Conservation (phyloP, 225 moss, liverwort and hornwort genomes). For the Marchantia polymorpha region DNA sequence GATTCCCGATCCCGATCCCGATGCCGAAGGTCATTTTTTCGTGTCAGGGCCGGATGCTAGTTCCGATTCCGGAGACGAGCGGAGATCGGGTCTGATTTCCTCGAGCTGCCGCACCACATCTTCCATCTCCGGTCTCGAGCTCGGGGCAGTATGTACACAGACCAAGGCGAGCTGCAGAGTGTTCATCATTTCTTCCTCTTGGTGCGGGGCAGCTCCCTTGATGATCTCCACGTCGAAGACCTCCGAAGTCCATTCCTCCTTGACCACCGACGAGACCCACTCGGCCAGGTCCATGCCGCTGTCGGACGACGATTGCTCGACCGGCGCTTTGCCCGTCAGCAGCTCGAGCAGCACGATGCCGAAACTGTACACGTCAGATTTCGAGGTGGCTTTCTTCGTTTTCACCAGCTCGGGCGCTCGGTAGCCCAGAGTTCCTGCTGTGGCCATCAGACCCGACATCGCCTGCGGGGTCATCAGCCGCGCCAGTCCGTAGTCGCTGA, state of each 20-base stretch:
- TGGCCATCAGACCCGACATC: conserved; percentile 56
- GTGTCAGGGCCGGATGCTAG: conserved; percentile 33
- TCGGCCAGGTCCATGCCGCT: conserved; percentile 53
- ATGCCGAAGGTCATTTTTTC: conserved; percentile 19
- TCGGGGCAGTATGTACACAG: conserved; percentile 49
- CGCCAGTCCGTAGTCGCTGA: conserved; percentile 74
- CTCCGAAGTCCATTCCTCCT: conserved; percentile 54
- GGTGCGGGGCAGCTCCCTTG: conserved; percentile 41
- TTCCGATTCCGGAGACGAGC: conserved; percentile 42
- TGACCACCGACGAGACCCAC: conserved; percentile 50
- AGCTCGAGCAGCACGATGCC: conserved; percentile 76
- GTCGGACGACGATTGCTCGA: conserved; percentile 44
- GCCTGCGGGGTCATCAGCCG: conserved; percentile 56
- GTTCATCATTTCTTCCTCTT: conserved; percentile 53
- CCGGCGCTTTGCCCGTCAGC: conserved; percentile 46
- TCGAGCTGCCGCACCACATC: conserved; percentile 48
- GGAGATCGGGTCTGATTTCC: conserved; percentile 50
- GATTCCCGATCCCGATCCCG: too few relatives aligned
- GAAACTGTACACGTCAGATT: conserved; percentile 91
- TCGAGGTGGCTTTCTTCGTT: conserved; percentile 52
- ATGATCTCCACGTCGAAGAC: conserved; percentile 49
- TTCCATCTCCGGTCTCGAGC: conserved; percentile 50
- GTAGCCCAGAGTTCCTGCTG: conserved; percentile 75
- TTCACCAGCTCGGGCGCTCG: conserved; percentile 75
- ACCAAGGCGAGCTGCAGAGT: conserved; percentile 48